Percentiles rank a stretch among this genome's conserved stretches.
Evolutionary conservation across 768 basidiomycete species (phyloP).

Genomic region (Clavulina sp.): DNA sequence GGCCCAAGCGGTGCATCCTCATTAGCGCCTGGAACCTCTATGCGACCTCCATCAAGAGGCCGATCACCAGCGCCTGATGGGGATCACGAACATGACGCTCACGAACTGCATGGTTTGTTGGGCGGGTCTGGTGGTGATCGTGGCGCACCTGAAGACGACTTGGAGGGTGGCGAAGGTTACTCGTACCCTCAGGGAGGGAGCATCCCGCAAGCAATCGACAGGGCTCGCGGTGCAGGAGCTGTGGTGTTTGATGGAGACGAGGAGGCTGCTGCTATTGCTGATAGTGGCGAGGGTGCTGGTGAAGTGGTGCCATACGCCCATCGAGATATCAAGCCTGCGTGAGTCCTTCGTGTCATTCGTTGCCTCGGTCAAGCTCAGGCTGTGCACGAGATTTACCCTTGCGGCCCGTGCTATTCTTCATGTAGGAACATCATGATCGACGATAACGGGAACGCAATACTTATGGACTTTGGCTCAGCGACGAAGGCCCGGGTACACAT

Average conservation of each 20-base stretch:
- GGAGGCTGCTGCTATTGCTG: constrained; percentile 32
- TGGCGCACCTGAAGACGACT: neutral
- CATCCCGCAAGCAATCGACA: too few species aligned
- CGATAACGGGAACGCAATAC: constrained; percentile 78
- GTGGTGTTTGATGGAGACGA: constrained; percentile 70
- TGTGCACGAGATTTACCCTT: neutral
- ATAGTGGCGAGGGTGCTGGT: constrained; percentile 18
- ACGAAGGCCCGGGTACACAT: constrained; percentile 71
- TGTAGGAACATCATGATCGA: constrained; percentile 89
- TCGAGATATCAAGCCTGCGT: constrained; percentile 94
- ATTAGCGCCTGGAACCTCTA: neutral
- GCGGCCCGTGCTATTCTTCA: neutral
- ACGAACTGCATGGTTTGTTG: neutral
- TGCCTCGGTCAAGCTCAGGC: neutral
- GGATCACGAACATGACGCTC: neutral
- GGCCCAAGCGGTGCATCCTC: constrained; percentile 5
- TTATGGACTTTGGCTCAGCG: constrained; percentile 97
- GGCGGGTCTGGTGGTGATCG: too few species aligned
- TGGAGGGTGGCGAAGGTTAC: neutral
- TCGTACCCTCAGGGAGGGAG: too few species aligned
- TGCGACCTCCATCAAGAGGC: neutral
- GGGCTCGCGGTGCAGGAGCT: constrained; percentile 20
- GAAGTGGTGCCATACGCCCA: constrained; percentile 85
- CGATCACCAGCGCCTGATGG: neutral
- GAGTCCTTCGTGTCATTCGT: constrained; percentile 16